Evolutionary conservation across 352 stramenopile species (phyloP).

Genomic region (Halophytophthora batemanensis): DNA sequence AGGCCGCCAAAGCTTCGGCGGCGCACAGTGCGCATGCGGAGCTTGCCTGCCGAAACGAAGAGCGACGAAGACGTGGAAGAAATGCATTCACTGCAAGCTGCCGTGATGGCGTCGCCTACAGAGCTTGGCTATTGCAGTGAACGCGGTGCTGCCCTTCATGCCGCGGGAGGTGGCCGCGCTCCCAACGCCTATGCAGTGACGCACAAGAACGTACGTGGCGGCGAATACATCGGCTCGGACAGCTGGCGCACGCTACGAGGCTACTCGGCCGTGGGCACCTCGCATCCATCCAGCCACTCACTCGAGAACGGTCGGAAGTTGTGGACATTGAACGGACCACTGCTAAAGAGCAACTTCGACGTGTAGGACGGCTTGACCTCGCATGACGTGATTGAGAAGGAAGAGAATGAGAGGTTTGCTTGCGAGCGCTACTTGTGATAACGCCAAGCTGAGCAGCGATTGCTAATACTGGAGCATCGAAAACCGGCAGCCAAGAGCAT

Average conservation of each 20-base stretch:
- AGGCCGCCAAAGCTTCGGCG: slow-evolving; percentile 59
- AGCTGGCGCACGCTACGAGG: slow-evolving; percentile 36
- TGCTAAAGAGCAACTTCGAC: slow-evolving; percentile 23
- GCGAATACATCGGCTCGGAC: slow-evolving; percentile 26
- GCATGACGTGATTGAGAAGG: no score
- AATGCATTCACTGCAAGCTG: slow-evolving; percentile 28
- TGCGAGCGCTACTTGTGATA: no score
- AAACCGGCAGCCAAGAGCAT: no score
- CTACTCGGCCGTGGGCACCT: slow-evolving; percentile 37
- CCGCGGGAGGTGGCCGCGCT: slow-evolving; percentile 42
- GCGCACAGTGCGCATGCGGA: slow-evolving; percentile 62
- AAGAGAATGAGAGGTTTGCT: no score
- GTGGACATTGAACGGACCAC: slow-evolving; percentile 43
- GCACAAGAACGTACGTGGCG: slow-evolving; percentile 19
- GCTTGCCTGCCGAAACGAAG: slow-evolving; percentile 61
- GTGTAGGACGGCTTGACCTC: slow-evolving; percentile 8
- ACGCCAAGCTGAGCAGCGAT: no score
- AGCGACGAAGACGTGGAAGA: slow-evolving; percentile 30
- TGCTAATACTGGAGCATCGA: no score
- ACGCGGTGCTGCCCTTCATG: slow-evolving; percentile 24
- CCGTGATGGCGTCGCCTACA: slow-evolving; percentile 40
- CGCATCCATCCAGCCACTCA: slow-evolving; percentile 30
- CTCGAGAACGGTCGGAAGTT: slow-evolving; percentile 25
- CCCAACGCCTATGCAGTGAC: slow-evolving; percentile 49
- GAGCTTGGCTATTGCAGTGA: slow-evolving; percentile 39